Evolutionary conservation across 108 stramenopile species (phyloP), one percentile per base, ranked within the genome.

Genomic region (Conticribra weissflogii): DNA sequence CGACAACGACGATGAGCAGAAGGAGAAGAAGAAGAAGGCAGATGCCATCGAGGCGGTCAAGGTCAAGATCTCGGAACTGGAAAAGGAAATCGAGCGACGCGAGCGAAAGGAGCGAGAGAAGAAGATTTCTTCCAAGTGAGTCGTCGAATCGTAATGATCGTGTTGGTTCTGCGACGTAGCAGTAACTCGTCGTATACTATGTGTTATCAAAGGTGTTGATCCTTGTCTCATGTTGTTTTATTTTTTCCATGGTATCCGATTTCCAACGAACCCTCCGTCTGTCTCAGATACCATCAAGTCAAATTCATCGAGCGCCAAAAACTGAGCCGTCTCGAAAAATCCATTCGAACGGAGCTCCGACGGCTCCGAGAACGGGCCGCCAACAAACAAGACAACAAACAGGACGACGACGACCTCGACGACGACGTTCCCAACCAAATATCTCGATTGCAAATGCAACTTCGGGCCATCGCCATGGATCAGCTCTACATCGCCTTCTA

Each of bases 291-390:
- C 56, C 94, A 95, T 71, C 82, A 85, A 29, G 80, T 81, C 23
- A 86, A 88, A 27, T 95, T 95, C 77, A 76, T 91, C 62, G 94
- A 95, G 50, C 85, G 88, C 16, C 94, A 95, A 72, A 84, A 86
- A 47, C 52, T 93, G 31, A 79, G 79, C 9, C 72, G 91, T 8
- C 60, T 86, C 21, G 85, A 89, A 77, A 82, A 83, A 55, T 64
- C 78, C 21, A 30, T 68, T 3, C 74, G 67, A n/a, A 83, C 86
- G 50, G 57, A 71, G 49, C 44, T 83, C 18, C 30, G 61, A 1
- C 56, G 72, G 50, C 45, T 75, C 18, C 19, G 54, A 32, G n/a
- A n/a, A n/a, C n/a, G n/a, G n/a, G n/a, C n/a, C n/a, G n/a, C n/a
- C n/a, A n/a, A n/a, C n/a, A n/a, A n/a, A n/a, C n/a, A n/a, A n/a